Evolutionary conservation across 495 filamentous ascomycete species (phyloP).

Genomic region (Aspergillus leporis): DNA sequence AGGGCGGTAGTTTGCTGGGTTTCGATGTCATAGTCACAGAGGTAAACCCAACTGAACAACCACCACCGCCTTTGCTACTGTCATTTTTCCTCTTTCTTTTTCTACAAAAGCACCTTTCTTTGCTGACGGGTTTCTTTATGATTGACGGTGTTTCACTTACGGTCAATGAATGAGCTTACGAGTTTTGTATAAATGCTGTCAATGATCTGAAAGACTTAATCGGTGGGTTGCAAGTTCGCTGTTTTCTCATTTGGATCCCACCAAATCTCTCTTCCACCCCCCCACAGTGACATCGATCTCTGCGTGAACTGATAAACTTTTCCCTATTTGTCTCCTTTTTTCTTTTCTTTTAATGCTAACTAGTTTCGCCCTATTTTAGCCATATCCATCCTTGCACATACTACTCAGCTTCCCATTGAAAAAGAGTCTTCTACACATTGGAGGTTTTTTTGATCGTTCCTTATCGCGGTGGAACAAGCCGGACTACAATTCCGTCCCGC

Average conservation of each 20-base stretch:
- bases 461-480: background rate
- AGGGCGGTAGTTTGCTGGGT: background rate
- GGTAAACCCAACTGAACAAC: background rate
- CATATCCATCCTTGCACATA: background rate
- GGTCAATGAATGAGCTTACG: background rate
- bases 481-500: slow-evolving; percentile 9
- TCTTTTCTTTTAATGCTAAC: background rate
- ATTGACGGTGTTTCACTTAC: background rate
- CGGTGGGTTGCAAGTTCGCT: slow-evolving; percentile 4
- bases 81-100: background rate
- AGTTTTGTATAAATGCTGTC: background rate
- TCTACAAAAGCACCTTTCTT: background rate
- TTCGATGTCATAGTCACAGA: background rate
- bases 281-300: slow-evolving; percentile 36
- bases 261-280: slow-evolving; percentile 9
- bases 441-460: background rate
- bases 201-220: slow-evolving; percentile 10
- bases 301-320: slow-evolving; percentile 18
- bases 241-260: slow-evolving; percentile 2
- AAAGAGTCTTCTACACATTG: background rate
- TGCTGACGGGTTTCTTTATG: background rate
- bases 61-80: background rate
- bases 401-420: background rate
- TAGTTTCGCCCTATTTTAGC: background rate
- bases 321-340: background rate